These are phyloP conservation scores for Monoraphidium neglectum DNA, from an alignment of 139 green algal genomes.

Conservation along the genomic window DNA sequence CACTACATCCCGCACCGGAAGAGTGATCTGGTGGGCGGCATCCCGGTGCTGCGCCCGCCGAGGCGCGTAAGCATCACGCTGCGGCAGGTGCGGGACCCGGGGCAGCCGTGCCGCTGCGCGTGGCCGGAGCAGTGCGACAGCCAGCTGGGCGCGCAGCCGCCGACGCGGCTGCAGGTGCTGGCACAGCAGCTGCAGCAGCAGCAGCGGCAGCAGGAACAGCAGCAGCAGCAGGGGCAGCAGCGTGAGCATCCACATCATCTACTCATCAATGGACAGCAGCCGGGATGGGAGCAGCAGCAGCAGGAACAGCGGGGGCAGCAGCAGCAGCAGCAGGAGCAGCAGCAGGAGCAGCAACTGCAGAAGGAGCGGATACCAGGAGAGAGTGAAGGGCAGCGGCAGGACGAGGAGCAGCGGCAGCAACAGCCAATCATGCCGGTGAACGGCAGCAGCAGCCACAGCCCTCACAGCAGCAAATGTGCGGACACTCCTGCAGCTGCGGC, in stretches of 20 bases:
- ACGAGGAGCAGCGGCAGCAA: background rate
- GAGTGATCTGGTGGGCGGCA: conserved; percentile 57
- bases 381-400: conserved; percentile 6
- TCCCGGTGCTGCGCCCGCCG: conserved; percentile 36
- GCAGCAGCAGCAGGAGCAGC: conserved; percentile 9
- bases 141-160: conserved; percentile 69
- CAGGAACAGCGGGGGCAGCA: conserved; percentile 31
- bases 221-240: conserved; percentile 21
- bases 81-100: conserved; percentile 62
- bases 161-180: conserved; percentile 56
- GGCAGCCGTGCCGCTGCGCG: conserved; percentile 75
- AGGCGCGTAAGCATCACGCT: conserved; percentile 90
- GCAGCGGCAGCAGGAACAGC: conserved; percentile 18
- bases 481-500: background rate
- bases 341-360: background rate
- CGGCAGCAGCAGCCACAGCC: background rate
- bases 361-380: background rate
- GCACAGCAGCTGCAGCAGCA: conserved; percentile 26
- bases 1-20: conserved; percentile 97
- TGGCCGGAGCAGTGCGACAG: conserved; percentile 90
- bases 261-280: no score
- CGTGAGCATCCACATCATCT: no score
- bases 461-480: conserved; percentile 3
- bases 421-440: background rate
- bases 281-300: conserved; percentile 35